These are phyloP conservation scores for Pittosporum tobira DNA, from an alignment of 129 eudicot species.

Conservation along the genomic window DNA sequence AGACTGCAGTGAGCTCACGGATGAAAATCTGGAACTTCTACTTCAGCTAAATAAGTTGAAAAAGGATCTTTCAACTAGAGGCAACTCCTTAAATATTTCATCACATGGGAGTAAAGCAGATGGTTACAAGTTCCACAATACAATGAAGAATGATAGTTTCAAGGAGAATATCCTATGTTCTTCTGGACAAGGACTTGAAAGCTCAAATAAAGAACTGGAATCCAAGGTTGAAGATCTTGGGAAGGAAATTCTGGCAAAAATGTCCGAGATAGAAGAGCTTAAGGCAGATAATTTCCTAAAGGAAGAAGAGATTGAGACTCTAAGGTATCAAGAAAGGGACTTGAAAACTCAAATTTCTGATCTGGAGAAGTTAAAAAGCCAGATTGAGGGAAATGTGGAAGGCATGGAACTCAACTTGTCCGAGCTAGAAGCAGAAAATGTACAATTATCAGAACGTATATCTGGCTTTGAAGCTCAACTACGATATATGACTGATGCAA, in stretches of 20 bases:
- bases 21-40: conserved; percentile 50
- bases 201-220: conserved; percentile 17
- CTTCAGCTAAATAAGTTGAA: conserved; percentile 36
- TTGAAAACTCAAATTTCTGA: conserved; percentile 42
- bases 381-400: conserved; percentile 34
- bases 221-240: conserved; percentile 18
- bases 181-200: conserved; percentile 11
- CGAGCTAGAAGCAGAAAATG: conserved; percentile 53
- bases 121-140: too few relatives aligned
- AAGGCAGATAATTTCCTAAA: conserved; percentile 30
- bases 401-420: conserved; percentile 37
- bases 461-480: conserved; percentile 69
- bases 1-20: conserved; percentile 54
- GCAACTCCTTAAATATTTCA: conserved; percentile 19
- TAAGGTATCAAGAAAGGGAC: conserved; percentile 18
- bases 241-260: conserved; percentile 27
- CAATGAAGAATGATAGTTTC: too few relatives aligned
- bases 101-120: conserved; percentile 16
- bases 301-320: conserved; percentile 38
- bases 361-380: conserved; percentile 23
- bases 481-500: conserved; percentile 55
- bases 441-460: conserved; percentile 54
- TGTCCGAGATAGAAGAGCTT: conserved; percentile 37
- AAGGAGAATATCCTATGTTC: conserved; percentile 14
- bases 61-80: conserved; percentile 16